Evolutionary conservation across 495 filamentous ascomycete species (phyloP), one percentile per base, ranked within the genome.

Genomic region (Cercophora sp.): DNA sequence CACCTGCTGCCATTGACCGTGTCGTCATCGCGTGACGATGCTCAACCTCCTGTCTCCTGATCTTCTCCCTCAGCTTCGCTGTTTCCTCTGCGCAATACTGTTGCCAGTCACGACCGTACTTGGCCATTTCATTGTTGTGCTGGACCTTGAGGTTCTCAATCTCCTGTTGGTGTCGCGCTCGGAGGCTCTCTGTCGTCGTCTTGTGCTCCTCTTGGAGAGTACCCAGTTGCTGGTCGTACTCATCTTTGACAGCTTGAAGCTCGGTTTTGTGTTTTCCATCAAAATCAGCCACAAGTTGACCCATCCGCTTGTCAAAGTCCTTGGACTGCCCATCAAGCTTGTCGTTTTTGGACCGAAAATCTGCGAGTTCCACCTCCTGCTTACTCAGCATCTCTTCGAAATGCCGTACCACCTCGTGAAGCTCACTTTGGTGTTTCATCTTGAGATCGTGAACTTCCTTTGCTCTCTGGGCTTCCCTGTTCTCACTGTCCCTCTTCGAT

Each of bases 1-100:
- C 51, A 39, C 16, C 58, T 52, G 18, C 51, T 52, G 10, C 31
- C 25, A 22, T 66, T 37, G 5, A 34, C 16, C 18, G 42, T 10
- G 24, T 29, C 6, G 29, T 29, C 24, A 50, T 16, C 11, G 22
- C 31, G 1, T 39, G 26, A 4, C 23, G 10, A 18, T 54, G 49
- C 37, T 57, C 37, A 5, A 42, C 34, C 9, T 15, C 20, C 22
- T 39, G 29, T 32, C 29, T 6, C 29, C 13, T 13, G 29, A 32
- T 32, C 8, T 32, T 13, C 29, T 32, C 13, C 13, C 13, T 32
- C 29, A 32, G 29, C 29, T 32, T 32, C 29, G 29, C 6, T 13
- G 29, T 32, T 13, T 32, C 29, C n/a, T n/a, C n/a, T n/a, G n/a
- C n/a, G n/a, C n/a, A n/a, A n/a, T n/a, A n/a, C n/a, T n/a, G n/a